Evolutionary conservation across 1,284 basidiomycete genomes (phyloP).

Genomic region (Mycosarcoma maydis): DNA sequence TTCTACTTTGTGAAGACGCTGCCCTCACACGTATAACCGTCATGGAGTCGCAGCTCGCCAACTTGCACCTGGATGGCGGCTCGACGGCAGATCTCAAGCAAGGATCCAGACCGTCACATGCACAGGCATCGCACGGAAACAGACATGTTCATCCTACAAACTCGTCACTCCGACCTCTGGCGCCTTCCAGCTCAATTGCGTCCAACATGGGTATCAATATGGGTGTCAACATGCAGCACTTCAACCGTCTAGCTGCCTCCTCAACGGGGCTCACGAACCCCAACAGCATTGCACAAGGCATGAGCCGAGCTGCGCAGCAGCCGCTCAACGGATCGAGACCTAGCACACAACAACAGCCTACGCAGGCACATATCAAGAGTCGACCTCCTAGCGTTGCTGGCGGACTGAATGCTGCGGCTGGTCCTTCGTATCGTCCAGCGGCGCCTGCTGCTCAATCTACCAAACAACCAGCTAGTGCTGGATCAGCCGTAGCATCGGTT

Average conservation of each 20-base stretch:
- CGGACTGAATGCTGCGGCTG: constrained; percentile 1
- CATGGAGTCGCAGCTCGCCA: constrained; percentile 40
- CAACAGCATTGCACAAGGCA: constrained; percentile 22
- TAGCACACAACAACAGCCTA: constrained; percentile 27
- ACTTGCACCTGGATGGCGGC: constrained; percentile 36
- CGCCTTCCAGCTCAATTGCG: constrained; percentile 37
- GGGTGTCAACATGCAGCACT: constrained; percentile 49
- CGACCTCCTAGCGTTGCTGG: constrained; percentile 34
- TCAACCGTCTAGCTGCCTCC: constrained; percentile 39
- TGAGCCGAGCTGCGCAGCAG: constrained; percentile 18
- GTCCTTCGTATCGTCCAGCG: constrained; percentile 14
- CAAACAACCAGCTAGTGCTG: constrained; percentile 6
- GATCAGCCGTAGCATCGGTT: constrained; percentile 21
- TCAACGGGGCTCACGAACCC: constrained; percentile 20
- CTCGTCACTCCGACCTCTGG: constrained; percentile 21
- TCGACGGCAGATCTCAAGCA: constrained; percentile 26
- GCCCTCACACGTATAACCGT: too few relatives aligned
- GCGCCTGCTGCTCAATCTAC: not conserved
- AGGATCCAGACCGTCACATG: constrained; percentile 16
- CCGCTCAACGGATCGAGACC: constrained; percentile 25
- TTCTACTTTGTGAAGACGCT: too few relatives aligned
- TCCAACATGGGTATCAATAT: constrained; percentile 44
- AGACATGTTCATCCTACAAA: constrained; percentile 13
- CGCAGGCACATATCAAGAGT: constrained; percentile 12
- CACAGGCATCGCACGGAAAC: constrained; percentile 4